phyloP scores from a whole-genome alignment of 2,329 filamentous ascomycete genomes.

The Alternaria triticimaculans region DNA sequence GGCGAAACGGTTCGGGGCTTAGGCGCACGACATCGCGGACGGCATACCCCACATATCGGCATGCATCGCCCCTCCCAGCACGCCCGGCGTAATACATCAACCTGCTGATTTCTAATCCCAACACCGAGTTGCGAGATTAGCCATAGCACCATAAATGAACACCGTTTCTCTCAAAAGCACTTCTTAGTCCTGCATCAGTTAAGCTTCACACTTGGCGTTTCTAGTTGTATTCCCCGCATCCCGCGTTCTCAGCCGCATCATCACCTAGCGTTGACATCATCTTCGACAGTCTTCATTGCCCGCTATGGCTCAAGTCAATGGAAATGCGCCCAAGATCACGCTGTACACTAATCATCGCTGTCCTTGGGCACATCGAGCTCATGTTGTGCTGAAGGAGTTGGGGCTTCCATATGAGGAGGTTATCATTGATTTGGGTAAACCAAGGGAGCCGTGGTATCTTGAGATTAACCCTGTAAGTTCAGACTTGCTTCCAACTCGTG shows the following conservation, averaged over 20 bases:
- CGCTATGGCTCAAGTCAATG: slow-evolving; percentile 32
- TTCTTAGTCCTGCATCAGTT: neutral
- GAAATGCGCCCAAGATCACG: slow-evolving; percentile 59
- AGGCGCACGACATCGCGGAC: neutral
- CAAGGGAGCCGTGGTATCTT: slow-evolving; percentile 76
- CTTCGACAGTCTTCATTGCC: neutral
- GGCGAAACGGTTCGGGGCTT: slow-evolving; percentile 13
- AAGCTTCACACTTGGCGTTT: neutral
- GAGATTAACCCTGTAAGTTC: slow-evolving; percentile 69
- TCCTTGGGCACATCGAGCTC: slow-evolving; percentile 77
- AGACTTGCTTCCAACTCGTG: neutral
- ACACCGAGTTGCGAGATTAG: neutral
- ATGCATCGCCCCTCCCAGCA: slow-evolving; percentile 5
- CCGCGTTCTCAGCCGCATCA: neutral
- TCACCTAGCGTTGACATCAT: neutral
- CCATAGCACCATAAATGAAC: neutral
- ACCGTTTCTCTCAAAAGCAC: neutral
- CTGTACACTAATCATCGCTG: slow-evolving; percentile 75
- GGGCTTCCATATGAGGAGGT: slow-evolving; percentile 72
- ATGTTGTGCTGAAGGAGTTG: slow-evolving; percentile 73
- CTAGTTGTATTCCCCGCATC: neutral
- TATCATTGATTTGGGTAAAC: slow-evolving; percentile 72
- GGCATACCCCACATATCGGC: slow-evolving; percentile 21
- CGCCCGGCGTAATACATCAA: slow-evolving; percentile 26
- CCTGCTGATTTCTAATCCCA: slow-evolving; percentile 35